Evolutionary conservation across 257 asterid species (phyloP), one percentile per base, ranked within the genome.

Genomic region (Anisodus acutangulus): DNA sequence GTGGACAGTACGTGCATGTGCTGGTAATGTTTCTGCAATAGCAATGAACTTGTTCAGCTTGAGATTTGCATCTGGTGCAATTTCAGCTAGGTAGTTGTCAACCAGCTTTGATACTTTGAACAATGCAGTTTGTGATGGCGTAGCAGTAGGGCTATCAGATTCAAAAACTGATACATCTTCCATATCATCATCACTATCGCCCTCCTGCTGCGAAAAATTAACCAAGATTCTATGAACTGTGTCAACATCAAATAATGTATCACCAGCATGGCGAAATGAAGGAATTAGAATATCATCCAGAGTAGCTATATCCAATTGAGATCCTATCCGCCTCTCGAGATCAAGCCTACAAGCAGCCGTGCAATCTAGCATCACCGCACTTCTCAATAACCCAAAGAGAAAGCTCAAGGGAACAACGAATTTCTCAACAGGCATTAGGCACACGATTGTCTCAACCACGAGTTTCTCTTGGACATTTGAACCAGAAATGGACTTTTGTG

Each of bases 271-370:
- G 39, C 92, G 90, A 64, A 90, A 91, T 3, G 97, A 93, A 49
- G 99, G 99, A 41, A 97, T 97, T 84, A 97, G 79, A 19, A 97
- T 93, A 87, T 95, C 99, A 49, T 97, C 99, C 3, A 97, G 92
- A 3, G 95, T 92, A 1, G 99, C 99, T 51, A 87, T 86, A 70
- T 95, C 98, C 6, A 97, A 71, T 81, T 92, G 97, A 49, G 94
- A 90, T 45, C 97, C 99, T 8, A 97, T 93, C 86, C 98, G 85
- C 84, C 98, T 90, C 88, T 97, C 98, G 7, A 97, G 95, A 82
- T 95, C 97, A 17, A 93, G 92, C 92, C 99, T 85, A 66, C 91
- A 89, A 63, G 92, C 66, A 43, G 88, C 93, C 7, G 91, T 68
- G 83, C 98, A 94, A 15, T 93, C 99, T 9, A 95, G 95, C 91